A percentile compares a stretch with the other conserved stretches of the same genome.
phyloP scores from a whole-genome alignment of 2,329 filamentous ascomycete species.

The Penicillium sp. region DNA sequence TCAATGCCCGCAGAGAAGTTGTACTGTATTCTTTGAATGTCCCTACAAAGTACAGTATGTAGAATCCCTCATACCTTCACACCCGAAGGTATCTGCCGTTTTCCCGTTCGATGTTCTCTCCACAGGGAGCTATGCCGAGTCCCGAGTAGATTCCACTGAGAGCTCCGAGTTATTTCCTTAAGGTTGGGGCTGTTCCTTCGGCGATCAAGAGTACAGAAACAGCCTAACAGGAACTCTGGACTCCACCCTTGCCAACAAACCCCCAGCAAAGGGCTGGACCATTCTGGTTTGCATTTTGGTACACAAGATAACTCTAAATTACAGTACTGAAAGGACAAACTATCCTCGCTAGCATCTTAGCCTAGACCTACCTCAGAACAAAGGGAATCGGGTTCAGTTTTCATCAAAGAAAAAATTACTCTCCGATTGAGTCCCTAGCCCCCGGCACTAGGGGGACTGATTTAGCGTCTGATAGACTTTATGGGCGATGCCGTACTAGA shows the following conservation, averaged over 20 bases:
- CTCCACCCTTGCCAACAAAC: neutral
- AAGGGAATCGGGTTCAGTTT: neutral
- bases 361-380: neutral
- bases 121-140: neutral
- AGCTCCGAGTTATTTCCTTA: slow-evolving; percentile 7
- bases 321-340: neutral
- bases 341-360: neutral
- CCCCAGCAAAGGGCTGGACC: neutral
- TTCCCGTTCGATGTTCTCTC: no score
- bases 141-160: neutral
- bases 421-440: slow-evolving; percentile 2
- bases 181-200: slow-evolving; percentile 17
- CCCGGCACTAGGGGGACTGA: slow-evolving; percentile 12
- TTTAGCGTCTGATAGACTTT: slow-evolving; percentile 21
- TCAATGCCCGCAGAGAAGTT: neutral
- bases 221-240: neutral
- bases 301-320: neutral
- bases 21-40: neutral
- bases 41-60: neutral
- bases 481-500: slow-evolving; percentile 1
- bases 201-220: neutral
- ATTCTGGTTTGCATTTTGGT: neutral
- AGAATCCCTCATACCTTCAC: neutral
- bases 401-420: neutral
- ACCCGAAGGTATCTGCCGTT: neutral